Base-by-base conservation (phyloP, 73 alveolate species). In the Paramecium pentaurelia region DNA sequence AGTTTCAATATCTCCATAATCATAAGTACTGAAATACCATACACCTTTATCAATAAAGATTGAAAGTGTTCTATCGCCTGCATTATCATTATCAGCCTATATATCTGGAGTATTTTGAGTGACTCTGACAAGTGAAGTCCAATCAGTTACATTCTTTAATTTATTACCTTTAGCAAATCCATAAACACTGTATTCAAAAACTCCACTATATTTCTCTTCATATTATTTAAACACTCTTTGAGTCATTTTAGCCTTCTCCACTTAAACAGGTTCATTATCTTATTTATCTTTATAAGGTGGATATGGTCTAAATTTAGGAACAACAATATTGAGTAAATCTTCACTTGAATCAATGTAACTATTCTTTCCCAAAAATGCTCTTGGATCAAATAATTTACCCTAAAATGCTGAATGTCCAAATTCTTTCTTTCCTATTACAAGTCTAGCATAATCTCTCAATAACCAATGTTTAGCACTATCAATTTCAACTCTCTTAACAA, bases 181-280 rank as follows among this genome's bases (percentile, higher is more conserved):
- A 80, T 80, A 80, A 44, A 80, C 91, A 44, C 91, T 80, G 7
- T 80, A 80, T 80, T 80, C 91, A 80, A 80, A 80, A 0, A 80
- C 91, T 12, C 91, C 91, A 80, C 91, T 80, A 27, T 80, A 80
- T 44, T 80, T 80, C 25, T 80, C 91, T 45, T 80, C 73, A 80
- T 80, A 80, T 10, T 16, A 32, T 14, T 80, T 42, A 37, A 40
- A 80, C 4, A 80, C 75, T 80, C 73, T 45, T 27, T 40, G 37
- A 9, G 71, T 80, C 77, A 80, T 27, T 37, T 42, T 47, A 5
- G 42, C 42, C 27, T 49, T 80, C 7, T 80, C 75, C 0, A 80
- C 91, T 27, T 44, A 45, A 4, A 45, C 71, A 4, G 91, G 91
- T 27, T 80, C 91, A 80, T 80, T 80, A 44, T 80, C 91, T 80